These are phyloP conservation scores for Pisolithus microcarpus DNA, from an alignment of 768 basidiomycete genomes.

Conservation along the genomic window DNA sequence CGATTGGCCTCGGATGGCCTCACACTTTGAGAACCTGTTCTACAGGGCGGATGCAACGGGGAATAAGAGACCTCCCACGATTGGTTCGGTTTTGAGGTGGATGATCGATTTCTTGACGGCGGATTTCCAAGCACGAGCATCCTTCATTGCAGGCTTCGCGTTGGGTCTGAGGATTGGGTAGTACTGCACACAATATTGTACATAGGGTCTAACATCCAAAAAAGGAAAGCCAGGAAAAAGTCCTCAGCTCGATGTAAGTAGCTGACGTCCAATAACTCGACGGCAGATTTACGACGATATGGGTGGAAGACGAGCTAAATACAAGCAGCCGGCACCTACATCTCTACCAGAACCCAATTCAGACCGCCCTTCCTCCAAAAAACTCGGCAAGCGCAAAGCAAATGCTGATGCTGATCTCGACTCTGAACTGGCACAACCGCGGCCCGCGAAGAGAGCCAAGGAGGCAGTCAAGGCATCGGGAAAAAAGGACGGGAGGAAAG, in stretches of 20 bases:
- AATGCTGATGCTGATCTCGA: conserved; percentile 30
- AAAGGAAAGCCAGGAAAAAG: conserved; percentile 20
- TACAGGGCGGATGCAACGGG: conserved; percentile 58
- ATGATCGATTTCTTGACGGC: conserved; percentile 78
- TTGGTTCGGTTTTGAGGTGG: conserved; percentile 60
- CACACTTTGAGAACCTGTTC: conserved; percentile 66
- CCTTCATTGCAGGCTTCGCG: conserved; percentile 77
- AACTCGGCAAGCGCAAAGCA: conserved; percentile 71
- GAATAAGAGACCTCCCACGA: conserved; percentile 50
- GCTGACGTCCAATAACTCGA: background rate
- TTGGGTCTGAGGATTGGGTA: conserved; percentile 80
- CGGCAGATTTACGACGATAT: conserved; percentile 34
- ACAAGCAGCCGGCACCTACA: conserved; percentile 71
- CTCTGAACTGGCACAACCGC: conserved; percentile 16
- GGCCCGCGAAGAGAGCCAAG: conserved; percentile 33
- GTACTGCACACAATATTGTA: conserved; percentile 3
- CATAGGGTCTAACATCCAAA: conserved; percentile 11
- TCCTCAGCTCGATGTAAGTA: conserved; percentile 6
- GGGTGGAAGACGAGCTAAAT: conserved; percentile 82
- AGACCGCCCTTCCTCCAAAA: conserved; percentile 39
- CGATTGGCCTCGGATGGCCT: conserved; percentile 65
- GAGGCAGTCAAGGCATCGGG: conserved; percentile 14
- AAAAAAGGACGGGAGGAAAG: conserved; percentile 15
- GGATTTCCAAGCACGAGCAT: conserved; percentile 87
- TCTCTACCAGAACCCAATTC: conserved; percentile 40